These are phyloP conservation scores for Tephrocybe sp. DNA, from an alignment of 768 basidiomycete species.

Conservation along the genomic window DNA sequence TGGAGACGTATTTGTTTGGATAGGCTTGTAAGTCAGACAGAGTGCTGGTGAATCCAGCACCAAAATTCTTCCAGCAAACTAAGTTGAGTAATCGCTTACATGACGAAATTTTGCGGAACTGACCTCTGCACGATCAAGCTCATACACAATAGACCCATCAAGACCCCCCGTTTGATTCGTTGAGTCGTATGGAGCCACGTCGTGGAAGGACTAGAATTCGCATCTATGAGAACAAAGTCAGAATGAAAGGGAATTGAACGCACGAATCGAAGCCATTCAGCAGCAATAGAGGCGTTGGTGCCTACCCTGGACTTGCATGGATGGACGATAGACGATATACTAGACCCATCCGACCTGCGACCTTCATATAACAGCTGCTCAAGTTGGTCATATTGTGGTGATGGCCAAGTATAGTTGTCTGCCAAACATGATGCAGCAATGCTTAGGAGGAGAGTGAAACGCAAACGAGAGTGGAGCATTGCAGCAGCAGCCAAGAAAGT, in stretches of 20 bases:
- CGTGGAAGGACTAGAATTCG: constrained; percentile 44
- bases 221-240: not conserved
- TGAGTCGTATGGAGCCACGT: constrained; percentile 46
- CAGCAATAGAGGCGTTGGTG: constrained; percentile 33
- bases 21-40: constrained; percentile 40
- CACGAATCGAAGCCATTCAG: constrained; percentile 42
- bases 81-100: not conserved
- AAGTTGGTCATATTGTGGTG: constrained; percentile 33
- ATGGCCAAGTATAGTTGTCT: constrained; percentile 31
- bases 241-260: constrained; percentile 6
- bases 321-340: constrained; percentile 27
- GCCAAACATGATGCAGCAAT: constrained; percentile 19
- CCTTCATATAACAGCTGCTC: constrained; percentile 38
- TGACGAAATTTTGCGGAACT: constrained; percentile 7
- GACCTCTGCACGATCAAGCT: constrained; percentile 42
- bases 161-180: constrained; percentile 49
- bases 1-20: constrained; percentile 43
- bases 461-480: constrained; percentile 23
- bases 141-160: constrained; percentile 50
- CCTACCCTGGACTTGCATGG: constrained; percentile 27
- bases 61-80: constrained; percentile 46
- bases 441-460: constrained; percentile 14
- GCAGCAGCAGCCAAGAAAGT: constrained; percentile 1
- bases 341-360: constrained; percentile 31
- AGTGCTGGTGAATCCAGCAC: constrained; percentile 44